Conservation (phyloP, 331 rosid species). For the Cydonia oblonga region DNA sequence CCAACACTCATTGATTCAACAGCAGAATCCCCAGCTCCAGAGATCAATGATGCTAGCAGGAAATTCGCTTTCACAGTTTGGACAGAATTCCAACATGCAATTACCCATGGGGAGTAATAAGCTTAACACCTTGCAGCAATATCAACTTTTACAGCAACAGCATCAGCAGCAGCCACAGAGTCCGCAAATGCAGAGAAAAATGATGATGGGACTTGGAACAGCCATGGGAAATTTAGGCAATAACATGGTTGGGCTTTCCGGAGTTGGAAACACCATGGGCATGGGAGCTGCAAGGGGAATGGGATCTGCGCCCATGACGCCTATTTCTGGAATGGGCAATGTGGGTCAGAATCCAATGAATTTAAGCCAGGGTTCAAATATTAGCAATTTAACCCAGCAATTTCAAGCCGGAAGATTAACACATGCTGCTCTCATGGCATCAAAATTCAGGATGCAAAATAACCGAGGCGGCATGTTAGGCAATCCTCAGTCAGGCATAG, state of each 20-base stretch:
- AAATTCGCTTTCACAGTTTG: constrained; percentile 62
- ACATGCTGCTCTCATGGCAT: constrained; percentile 24
- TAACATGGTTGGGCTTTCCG: constrained; percentile 67
- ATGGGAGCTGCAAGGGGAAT: constrained; percentile 73
- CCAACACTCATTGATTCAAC: constrained; percentile 59
- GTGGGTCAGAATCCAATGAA: constrained; percentile 64
- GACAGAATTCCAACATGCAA: constrained; percentile 64
- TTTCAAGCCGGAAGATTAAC: constrained; percentile 37
- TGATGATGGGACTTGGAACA: constrained; percentile 74
- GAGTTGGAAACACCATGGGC: constrained; percentile 55
- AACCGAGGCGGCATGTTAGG: constrained; percentile 50
- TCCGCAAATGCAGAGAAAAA: constrained; percentile 71
- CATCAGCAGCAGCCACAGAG: constrained; percentile 41
- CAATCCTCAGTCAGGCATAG: constrained; percentile 46
- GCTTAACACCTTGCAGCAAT: constrained; percentile 30
- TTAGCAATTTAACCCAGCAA: constrained; percentile 49
- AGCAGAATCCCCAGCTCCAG: constrained; percentile 71
- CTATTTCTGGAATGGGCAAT: constrained; percentile 73
- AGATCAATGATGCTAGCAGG: constrained; percentile 62
- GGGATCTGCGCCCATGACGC: constrained; percentile 63
- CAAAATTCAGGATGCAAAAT: constrained; percentile 34
- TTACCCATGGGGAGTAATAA: constrained; percentile 53
- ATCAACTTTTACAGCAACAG: constrained; percentile 18
- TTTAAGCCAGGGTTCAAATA: constrained; percentile 45
- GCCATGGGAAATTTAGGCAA: constrained; percentile 48